These are phyloP conservation scores for Monilinia fructicola DNA, from an alignment of 2,329 filamentous ascomycete genomes.

Conservation along the genomic window DNA sequence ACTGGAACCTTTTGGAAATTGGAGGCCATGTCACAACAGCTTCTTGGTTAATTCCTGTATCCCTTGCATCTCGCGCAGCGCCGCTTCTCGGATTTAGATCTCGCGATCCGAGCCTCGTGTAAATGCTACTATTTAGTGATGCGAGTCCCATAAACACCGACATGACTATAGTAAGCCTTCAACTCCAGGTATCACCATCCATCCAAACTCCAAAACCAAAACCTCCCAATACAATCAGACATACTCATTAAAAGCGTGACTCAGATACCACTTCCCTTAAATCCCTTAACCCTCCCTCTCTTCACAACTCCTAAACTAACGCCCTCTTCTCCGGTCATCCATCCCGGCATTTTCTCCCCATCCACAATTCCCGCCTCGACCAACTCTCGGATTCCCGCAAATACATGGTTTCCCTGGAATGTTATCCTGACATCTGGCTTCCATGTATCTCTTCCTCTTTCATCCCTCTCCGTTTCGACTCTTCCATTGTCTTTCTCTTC, in stretches of 20 bases:
- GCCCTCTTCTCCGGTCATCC: constrained; percentile 86
- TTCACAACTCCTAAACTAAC: constrained; percentile 71
- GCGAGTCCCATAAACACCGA: not conserved
- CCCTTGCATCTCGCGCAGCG: not conserved
- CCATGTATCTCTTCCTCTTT: constrained; percentile 43
- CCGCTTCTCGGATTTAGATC: not conserved
- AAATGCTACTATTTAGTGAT: not conserved
- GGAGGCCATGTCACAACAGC: not conserved
- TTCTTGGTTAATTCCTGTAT: not conserved
- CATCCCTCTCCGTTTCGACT: constrained; percentile 25
- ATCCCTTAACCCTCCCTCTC: constrained; percentile 61
- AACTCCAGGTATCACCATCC: constrained; percentile 14
- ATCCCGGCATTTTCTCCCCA: constrained; percentile 77
- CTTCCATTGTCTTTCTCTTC: constrained; percentile 39
- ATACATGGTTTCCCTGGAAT: constrained; percentile 75
- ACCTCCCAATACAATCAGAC: not conserved
- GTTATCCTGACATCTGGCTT: constrained; percentile 62
- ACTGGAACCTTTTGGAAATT: not conserved
- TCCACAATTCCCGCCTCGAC: constrained; percentile 76
- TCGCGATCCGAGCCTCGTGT: not conserved
- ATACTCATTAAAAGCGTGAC: not conserved
- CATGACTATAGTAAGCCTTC: not conserved
- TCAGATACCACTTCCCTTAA: constrained; percentile 53
- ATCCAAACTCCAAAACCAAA: not conserved
- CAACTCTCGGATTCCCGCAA: constrained; percentile 74